These are phyloP conservation scores for Lentinus polychrous DNA, from an alignment of 1,284 basidiomycete species.

Conservation along the genomic window DNA sequence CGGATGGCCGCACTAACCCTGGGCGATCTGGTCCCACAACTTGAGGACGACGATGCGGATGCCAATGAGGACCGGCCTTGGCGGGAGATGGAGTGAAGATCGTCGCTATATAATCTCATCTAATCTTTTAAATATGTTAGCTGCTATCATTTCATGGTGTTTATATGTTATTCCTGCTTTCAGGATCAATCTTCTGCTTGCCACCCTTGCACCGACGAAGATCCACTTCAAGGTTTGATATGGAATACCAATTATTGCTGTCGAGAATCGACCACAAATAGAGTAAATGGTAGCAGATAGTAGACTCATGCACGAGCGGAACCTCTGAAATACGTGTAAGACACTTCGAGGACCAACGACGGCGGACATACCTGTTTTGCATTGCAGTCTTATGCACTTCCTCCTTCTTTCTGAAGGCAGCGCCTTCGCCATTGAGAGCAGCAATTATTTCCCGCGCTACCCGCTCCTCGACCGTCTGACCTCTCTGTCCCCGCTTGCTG, in stretches of 20 bases:
- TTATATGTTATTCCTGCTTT: too few relatives aligned
- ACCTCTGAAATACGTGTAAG: constrained; percentile 1
- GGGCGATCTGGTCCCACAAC: constrained; percentile 27
- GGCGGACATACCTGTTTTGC: constrained; percentile 66
- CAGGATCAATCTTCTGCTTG: too few relatives aligned
- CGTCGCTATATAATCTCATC: too few relatives aligned
- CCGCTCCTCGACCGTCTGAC: constrained; percentile 53
- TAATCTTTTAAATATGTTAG: too few relatives aligned
- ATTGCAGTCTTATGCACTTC: constrained; percentile 67
- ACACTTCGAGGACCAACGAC: background rate
- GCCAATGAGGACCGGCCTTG: constrained; percentile 47
- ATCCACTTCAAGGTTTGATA: too few relatives aligned
- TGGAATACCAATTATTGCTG: too few relatives aligned
- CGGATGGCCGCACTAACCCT: constrained; percentile 40
- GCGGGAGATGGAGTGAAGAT: constrained; percentile 31
- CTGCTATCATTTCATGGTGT: too few relatives aligned
- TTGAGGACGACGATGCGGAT: constrained; percentile 26
- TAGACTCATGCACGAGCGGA: constrained; percentile 2
- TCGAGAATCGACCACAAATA: too few relatives aligned
- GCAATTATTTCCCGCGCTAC: constrained; percentile 71
- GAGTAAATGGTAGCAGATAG: too few relatives aligned
- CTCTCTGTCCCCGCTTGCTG: constrained; percentile 39
- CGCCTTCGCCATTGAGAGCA: constrained; percentile 53
- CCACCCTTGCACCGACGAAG: too few relatives aligned
- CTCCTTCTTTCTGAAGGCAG: constrained; percentile 50